Evolutionary conservation across 164 flowering plant species (phyloP).

Genomic region (Piper longum): DNA sequence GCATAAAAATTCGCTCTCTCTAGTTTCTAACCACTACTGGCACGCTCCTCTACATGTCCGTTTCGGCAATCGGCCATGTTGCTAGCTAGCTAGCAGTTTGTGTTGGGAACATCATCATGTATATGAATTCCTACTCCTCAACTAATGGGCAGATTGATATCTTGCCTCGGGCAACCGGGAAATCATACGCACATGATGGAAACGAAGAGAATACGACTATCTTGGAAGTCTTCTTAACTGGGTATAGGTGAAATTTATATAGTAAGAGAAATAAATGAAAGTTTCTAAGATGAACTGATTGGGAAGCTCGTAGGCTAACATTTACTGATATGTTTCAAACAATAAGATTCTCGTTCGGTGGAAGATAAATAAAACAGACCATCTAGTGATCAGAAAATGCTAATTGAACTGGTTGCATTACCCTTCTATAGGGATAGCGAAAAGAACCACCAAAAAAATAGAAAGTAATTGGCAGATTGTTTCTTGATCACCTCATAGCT

Average conservation of each 20-base stretch:
- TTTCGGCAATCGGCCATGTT: neutral
- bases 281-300: too few relatives aligned
- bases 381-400: too few relatives aligned
- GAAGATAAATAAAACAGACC: too few relatives aligned
- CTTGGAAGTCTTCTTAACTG: neutral
- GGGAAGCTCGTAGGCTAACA: too few relatives aligned
- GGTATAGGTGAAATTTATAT: neutral
- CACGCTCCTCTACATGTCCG: neutral
- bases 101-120: neutral
- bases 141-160: neutral
- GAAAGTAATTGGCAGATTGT: neutral
- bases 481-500: neutral
- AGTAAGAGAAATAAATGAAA: too few relatives aligned
- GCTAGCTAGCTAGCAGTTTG: neutral
- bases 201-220: neutral
- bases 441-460: neutral
- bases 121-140: too few relatives aligned
- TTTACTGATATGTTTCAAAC: too few relatives aligned
- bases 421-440: too few relatives aligned
- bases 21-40: neutral
- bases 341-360: too few relatives aligned
- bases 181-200: neutral
- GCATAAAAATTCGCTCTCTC: neutral
- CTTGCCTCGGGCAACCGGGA: neutral
- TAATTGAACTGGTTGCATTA: too few relatives aligned